Evolutionary conservation across 1,284 basidiomycete species (phyloP).

Genomic region (Entoloma clypeatum): DNA sequence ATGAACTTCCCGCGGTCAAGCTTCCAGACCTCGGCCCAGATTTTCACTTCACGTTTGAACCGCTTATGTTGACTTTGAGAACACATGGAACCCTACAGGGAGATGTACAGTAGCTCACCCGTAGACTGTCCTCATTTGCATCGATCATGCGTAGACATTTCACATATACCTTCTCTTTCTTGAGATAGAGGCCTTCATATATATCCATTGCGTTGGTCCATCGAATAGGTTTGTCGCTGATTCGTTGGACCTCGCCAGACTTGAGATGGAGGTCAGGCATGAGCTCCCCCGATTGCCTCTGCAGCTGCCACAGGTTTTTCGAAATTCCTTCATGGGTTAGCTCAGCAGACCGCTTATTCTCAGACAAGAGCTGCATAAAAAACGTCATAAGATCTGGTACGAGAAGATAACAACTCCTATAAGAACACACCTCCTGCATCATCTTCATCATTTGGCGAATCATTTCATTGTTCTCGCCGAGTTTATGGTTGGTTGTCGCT

Average conservation of each 20-base stretch:
- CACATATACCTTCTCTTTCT: conserved; percentile 50
- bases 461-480: conserved; percentile 21
- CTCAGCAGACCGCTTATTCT: conserved; percentile 31
- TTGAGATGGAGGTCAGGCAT: conserved; percentile 47
- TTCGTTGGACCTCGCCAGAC: conserved; percentile 47
- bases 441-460: conserved; percentile 39
- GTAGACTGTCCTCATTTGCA: conserved; percentile 39
- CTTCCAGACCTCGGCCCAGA: conserved; percentile 54
- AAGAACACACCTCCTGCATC: conserved; percentile 41
- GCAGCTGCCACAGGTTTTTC: conserved; percentile 46
- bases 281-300: conserved; percentile 39
- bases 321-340: conserved; percentile 40
- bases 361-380: conserved; percentile 28
- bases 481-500: conserved; percentile 31
- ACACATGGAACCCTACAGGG: neutral
- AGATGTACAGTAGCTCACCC: conserved; percentile 26
- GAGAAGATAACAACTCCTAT: neutral
- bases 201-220: conserved; percentile 50
- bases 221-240: conserved; percentile 44
- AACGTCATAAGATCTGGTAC: neutral
- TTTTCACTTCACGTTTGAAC: conserved; percentile 48
- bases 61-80: conserved; percentile 31
- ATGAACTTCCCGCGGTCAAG: conserved; percentile 47
- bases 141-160: conserved; percentile 51
- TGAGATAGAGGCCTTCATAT: conserved; percentile 50